Percentiles rank a stretch among this genome's conserved stretches.
These are phyloP conservation scores for Trichoderma guizhouense DNA, from an alignment of 2,329 filamentous ascomycete genomes.

Conservation along the genomic window DNA sequence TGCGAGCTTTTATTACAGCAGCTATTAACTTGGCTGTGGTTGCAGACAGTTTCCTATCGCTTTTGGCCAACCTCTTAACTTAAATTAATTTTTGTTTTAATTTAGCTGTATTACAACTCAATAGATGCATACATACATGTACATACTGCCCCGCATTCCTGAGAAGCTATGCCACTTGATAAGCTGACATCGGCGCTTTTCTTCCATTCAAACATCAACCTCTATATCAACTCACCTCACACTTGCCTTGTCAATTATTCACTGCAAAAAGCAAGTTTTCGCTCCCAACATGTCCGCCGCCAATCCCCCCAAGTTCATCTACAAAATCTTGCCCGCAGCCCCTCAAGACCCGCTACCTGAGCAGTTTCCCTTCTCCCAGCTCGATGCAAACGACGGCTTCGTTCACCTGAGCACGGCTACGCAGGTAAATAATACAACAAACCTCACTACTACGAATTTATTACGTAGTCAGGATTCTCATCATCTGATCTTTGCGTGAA, in stretches of 20 bases:
- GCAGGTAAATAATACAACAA: slow-evolving; percentile 40
- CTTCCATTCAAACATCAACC: neutral
- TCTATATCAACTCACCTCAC: neutral
- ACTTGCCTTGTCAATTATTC: neutral
- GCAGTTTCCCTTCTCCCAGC: slow-evolving; percentile 54
- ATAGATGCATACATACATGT: neutral
- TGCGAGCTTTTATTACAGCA: no score
- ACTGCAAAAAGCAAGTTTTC: neutral
- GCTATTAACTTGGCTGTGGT: no score
- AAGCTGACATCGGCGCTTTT: neutral
- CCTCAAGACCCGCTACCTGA: slow-evolving; percentile 53
- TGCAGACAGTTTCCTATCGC: no score
- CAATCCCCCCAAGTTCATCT: slow-evolving; percentile 43
- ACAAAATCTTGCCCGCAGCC: slow-evolving; percentile 57
- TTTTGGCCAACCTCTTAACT: no score
- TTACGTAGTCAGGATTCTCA: neutral
- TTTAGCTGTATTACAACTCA: no score
- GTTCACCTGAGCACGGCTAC: slow-evolving; percentile 56
- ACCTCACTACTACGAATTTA: neutral
- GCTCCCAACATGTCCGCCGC: slow-evolving; percentile 28
- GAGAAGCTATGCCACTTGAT: neutral
- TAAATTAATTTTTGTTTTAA: no score
- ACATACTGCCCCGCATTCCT: neutral
- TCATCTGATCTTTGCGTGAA: neutral
- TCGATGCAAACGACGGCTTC: slow-evolving; percentile 59